Evolutionary conservation across 2,329 filamentous ascomycete genomes (phyloP), one percentile per base, ranked within the genome.

Genomic region (Aspergillus tubingensis): DNA sequence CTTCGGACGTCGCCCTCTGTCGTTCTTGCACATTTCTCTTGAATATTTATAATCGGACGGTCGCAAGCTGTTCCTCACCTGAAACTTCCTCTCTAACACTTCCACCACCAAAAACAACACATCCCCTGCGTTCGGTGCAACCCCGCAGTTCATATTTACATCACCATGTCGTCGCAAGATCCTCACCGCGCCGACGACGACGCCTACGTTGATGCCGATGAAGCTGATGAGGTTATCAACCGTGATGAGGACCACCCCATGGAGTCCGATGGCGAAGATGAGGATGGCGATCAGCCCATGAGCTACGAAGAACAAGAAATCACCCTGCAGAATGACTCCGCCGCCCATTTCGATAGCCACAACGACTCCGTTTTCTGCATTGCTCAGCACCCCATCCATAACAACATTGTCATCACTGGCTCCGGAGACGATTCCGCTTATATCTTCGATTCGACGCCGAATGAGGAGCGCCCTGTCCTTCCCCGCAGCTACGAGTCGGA

Each of bases 291-390:
- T 55, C 79, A 81, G 38, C 79, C 81, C 27, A 84, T 88, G 68
- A 65, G 56, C 44, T 70, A 67, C 54, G 73, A 77, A 58, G 77
- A 82, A 54, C 80, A 89, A 74, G 91, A 95, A 75, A 87, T 97
- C 44, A 80, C 86, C 44, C 83, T 98, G 6, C 87, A 95, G 64
- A 99, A 98, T 82, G 94, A 99, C 82, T 96, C 92, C 66, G 83
- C 89, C 67, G 94, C 92, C 62, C 94, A 96, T 81, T 97, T 98
- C 73, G 95, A 98, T 81, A 78, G 80, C 38, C 92, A 97, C 81
- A 90, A 88, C 68, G 92, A 97, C 83, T 93, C 90, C 62, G 90
- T 99, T 72, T 99, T 97, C 81, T 88, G 91, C 78, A 95, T 99
- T 74, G 92, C 94, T 17, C 92, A 96, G 75, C 95, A 99, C 75